Percentiles rank a stretch among this genome's conserved stretches.
phyloP scores from a whole-genome alignment of 257 asterid species.

The Petrea volubilis region DNA sequence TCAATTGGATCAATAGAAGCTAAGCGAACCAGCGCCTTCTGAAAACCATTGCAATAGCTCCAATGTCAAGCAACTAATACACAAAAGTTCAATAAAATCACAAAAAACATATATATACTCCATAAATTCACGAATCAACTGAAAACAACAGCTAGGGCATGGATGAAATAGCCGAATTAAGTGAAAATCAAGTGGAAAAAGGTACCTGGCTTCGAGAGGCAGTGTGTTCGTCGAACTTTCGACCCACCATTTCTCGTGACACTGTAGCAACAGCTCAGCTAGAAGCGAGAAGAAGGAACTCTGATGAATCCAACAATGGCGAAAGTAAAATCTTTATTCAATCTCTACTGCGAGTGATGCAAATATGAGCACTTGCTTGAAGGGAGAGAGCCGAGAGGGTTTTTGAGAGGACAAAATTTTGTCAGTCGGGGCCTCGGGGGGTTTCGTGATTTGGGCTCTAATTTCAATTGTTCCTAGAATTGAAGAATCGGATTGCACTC shows the following conservation, averaged over 20 bases:
- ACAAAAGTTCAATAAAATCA: not conserved
- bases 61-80: conserved; percentile 17
- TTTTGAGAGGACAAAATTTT: conserved; percentile 1
- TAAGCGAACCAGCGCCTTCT: conserved; percentile 74
- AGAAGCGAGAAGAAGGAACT: not conserved
- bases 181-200: not conserved
- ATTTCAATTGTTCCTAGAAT: not conserved
- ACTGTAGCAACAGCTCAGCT: conserved; percentile 7
- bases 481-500: too few relatives aligned
- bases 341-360: conserved; percentile 17
- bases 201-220: conserved; percentile 48
- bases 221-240: conserved; percentile 41
- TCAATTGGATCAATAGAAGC: conserved; percentile 86
- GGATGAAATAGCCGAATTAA: not conserved
- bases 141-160: not conserved
- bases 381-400: not conserved
- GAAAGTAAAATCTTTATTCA: not conserved
- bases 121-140: not conserved
- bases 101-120: not conserved
- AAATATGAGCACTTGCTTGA: not conserved
- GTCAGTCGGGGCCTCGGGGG: not conserved
- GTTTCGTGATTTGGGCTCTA: not conserved
- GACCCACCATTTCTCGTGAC: conserved; percentile 43
- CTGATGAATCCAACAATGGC: not conserved
- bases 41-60: conserved; percentile 31